Conservation (phyloP, 768 basidiomycete species). For the Podaxis mareebaensis region DNA sequence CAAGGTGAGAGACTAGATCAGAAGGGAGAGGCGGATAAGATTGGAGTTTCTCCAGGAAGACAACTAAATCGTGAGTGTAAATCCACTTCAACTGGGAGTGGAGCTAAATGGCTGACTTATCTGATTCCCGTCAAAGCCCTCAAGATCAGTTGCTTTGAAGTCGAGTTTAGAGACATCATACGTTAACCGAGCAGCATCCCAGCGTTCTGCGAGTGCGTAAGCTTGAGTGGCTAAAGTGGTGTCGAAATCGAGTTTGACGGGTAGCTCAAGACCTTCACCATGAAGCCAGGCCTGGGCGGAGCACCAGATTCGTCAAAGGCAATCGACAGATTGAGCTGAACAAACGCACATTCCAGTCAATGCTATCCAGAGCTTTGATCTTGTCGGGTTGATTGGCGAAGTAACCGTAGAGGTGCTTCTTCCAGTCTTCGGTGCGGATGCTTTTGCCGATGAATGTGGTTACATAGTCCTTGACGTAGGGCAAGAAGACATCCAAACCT, state of each 20-base stretch:
- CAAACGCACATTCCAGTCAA: conserved; percentile 75
- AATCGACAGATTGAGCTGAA: background rate
- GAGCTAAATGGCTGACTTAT: conserved; percentile 48
- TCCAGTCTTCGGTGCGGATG: conserved; percentile 85
- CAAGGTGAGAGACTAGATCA: conserved; percentile 60
- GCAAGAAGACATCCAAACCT: conserved; percentile 82
- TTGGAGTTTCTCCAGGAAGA: conserved; percentile 81
- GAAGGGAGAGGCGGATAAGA: conserved; percentile 61
- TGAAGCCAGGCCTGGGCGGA: conserved; percentile 70
- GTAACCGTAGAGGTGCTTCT: conserved; percentile 72
- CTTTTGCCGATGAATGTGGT: conserved; percentile 79
- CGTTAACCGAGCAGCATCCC: conserved; percentile 63
- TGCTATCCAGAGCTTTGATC: conserved; percentile 60
- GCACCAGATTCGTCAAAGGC: background rate
- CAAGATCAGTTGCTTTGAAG: conserved; percentile 64
- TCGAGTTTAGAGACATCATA: conserved; percentile 43
- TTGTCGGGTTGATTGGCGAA: conserved; percentile 62
- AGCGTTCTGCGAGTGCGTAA: conserved; percentile 69
- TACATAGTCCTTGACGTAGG: conserved; percentile 83
- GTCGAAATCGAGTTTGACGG: conserved; percentile 77
- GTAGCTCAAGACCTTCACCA: conserved; percentile 74
- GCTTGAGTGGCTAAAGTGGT: conserved; percentile 66
- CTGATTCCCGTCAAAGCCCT: conserved; percentile 71
- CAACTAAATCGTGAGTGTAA: conserved; percentile 45
- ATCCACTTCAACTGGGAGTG: background rate